These are phyloP conservation scores for Phialophora chinensis DNA, from an alignment of 2,329 filamentous ascomycete genomes.

Conservation along the genomic window DNA sequence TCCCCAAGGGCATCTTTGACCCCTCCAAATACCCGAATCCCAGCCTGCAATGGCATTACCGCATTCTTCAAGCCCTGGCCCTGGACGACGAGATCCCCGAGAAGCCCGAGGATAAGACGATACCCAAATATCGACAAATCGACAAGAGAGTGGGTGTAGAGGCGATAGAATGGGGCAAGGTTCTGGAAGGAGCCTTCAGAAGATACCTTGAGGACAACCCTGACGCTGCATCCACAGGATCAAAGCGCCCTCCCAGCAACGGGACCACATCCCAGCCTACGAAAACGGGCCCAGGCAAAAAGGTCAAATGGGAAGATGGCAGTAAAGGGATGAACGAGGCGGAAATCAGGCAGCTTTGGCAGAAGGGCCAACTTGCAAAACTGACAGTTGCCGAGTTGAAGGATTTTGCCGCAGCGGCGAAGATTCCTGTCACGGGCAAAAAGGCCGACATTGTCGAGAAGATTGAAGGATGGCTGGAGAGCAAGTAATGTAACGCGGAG, in stretches of 20 bases:
- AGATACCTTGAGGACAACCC: conserved; percentile 51
- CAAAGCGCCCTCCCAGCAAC: conserved; percentile 51
- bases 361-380: conserved; percentile 53
- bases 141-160: conserved; percentile 84
- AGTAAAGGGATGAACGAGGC: conserved; percentile 41
- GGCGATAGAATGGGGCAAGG: conserved; percentile 75
- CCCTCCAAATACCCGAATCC: conserved; percentile 90
- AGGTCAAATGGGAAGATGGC: conserved; percentile 51
- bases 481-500: conserved; percentile 43
- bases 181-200: conserved; percentile 66
- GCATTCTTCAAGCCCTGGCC: conserved; percentile 86
- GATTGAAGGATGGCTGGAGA: conserved; percentile 56
- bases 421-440: conserved; percentile 52
- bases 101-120: conserved; percentile 74
- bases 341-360: conserved; percentile 49
- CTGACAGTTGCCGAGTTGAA: conserved; percentile 56
- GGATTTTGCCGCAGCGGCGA: conserved; percentile 53
- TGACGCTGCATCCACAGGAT: conserved; percentile 50
- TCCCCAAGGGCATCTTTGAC: conserved; percentile 84
- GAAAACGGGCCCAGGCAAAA: conserved; percentile 49
- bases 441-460: conserved; percentile 59
- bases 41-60: conserved; percentile 95
- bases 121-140: conserved; percentile 85
- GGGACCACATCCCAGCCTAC: conserved; percentile 29
- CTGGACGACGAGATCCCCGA: conserved; percentile 89